Evolutionary conservation across 805 yeast genomes (phyloP), one percentile per base, ranked within the genome.

Genomic region (Ogataea methanolica): DNA sequence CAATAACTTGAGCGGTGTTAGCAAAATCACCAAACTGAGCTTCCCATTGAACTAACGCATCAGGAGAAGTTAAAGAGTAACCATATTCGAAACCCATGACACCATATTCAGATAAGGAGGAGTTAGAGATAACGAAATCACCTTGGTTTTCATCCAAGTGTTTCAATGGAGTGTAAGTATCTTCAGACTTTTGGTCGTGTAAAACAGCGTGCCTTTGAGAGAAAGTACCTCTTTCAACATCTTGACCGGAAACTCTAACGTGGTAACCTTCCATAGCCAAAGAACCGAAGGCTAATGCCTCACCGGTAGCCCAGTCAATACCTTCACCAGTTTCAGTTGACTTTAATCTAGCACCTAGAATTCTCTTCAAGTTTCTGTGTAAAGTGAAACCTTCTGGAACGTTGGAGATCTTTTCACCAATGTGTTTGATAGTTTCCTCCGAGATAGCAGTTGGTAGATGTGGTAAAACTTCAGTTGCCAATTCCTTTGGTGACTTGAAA

Each of bases 1-100:
- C 79, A 60, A 94, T 87, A 55, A 94, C 98, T 76, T 94, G 99
- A 17, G 97, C 99, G 58, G 98, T 94, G 79, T 94, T 94, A 63
- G 99, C 99, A 64, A 94, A 94, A 75, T 94, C 99, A 81, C 99
- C 99, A 62, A 94, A 94, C 77, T 94, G 99, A 49, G 98, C 99
- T 75, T 94, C 99, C 99, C 99, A 94, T 76, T 86, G 85, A 44
- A 92, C 97, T 50, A 88, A 80, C 46, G 97, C 94, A 66, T 94
- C 97, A 58, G 99, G 99, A 44, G 96, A 88, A 52, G 97, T 88
- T 71, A 94, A 78, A 7, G 98, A 92, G 78, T 94, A 94, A 74
- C 99, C 99, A 68, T 94, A 94, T 75, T 94, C 99, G 69, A 88
- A 94, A 60, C 99, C 98, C 92, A 94, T 85, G 48, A 89, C 97